Base-by-base conservation (phyloP, 495 filamentous ascomycete species). In the Neurospora sp. region DNA sequence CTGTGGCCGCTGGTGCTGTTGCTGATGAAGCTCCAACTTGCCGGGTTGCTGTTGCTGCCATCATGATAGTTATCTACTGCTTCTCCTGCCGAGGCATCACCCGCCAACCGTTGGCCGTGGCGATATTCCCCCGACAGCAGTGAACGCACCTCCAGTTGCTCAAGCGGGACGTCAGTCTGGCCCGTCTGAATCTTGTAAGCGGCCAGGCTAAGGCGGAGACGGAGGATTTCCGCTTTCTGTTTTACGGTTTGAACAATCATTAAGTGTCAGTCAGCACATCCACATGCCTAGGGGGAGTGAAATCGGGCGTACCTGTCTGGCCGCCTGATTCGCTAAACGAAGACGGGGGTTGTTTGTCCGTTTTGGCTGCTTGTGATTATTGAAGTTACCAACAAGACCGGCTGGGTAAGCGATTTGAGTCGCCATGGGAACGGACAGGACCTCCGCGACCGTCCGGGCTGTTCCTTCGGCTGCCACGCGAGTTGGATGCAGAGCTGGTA, bases 151-250 rank as follows among this genome's bases (percentile, higher is more conserved):
- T 84, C 76, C 24, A 86, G 78, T 24, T 76, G 76, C 13, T 85
- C 84, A 21, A 88, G 80, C 11, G 86, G 85, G 13, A 86, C 79
- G 71, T 86, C 81, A 8, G 82, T 83, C 76, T 88, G 86, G 54
- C 84, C 83, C 1, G 86, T 88, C 7, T 80, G 82, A 31, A 88
- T 82, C 76, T 88, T 88, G 79, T 88, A 88, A 71, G 77, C 83
- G 7, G 86, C 86, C 4, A 88, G 80, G 2, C 84, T 78, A 28
- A 88, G 81, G 34, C 86, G 83, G 3, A 87, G 76, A n/a, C 84
- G 84, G 62, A 88, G 75, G 72, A 79, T 84, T 75, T 85, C 82
- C 62, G 84, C 85, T 82, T 84, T 85, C 85, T 87, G 71, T 48
- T 69, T 10, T 19, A 9, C 0, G 15, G 2, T 38, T 42, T 54